A percentile compares a stretch with the other conserved stretches of the same genome.
phyloP scores from a whole-genome alignment of 768 basidiomycete species.

The Crepidotus variabilis region DNA sequence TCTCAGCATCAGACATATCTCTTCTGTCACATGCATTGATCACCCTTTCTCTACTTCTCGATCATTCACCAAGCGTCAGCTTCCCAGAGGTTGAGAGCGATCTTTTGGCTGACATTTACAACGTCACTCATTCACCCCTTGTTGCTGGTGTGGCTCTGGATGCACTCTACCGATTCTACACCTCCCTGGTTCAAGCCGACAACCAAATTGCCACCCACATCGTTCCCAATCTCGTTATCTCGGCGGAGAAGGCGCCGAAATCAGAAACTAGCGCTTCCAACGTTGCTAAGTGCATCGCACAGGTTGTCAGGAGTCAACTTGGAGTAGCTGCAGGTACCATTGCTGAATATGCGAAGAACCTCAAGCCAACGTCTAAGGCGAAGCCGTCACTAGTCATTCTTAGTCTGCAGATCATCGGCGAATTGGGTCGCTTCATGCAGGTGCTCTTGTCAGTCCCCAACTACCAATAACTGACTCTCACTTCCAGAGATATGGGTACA shows the following conservation, averaged over 20 bases:
- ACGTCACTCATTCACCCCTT: slow-evolving; percentile 73
- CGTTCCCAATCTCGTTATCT: slow-evolving; percentile 68
- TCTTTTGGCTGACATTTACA: slow-evolving; percentile 61
- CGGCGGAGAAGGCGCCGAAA: slow-evolving; percentile 62
- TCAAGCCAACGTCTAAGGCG: slow-evolving; percentile 67
- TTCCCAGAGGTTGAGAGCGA: slow-evolving; percentile 79
- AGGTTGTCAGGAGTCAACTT: slow-evolving; percentile 69
- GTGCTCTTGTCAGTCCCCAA: slow-evolving; percentile 1
- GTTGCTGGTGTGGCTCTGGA: slow-evolving; percentile 78
- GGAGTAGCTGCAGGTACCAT: slow-evolving; percentile 79
- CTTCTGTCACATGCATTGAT: slow-evolving; percentile 70
- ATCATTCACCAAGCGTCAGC: slow-evolving; percentile 58
- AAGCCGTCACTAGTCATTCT: slow-evolving; percentile 70
- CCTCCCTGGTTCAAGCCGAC: slow-evolving; percentile 79
- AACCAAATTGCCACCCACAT: slow-evolving; percentile 78
- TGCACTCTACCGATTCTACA: slow-evolving; percentile 78
- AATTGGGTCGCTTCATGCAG: slow-evolving; percentile 88
- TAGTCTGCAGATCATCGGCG: slow-evolving; percentile 85
- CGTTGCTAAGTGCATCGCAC: slow-evolving; percentile 82
- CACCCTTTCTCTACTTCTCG: slow-evolving; percentile 64
- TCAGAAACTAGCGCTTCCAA: slow-evolving; percentile 58
- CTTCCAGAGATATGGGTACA: slow-evolving; percentile 77
- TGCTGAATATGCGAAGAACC: slow-evolving; percentile 75
- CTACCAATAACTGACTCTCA: not conserved
- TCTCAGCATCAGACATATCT: slow-evolving; percentile 74